Conservation (phyloP, 1,284 basidiomycete species). For the Papiliotrema nemorosa region DNA sequence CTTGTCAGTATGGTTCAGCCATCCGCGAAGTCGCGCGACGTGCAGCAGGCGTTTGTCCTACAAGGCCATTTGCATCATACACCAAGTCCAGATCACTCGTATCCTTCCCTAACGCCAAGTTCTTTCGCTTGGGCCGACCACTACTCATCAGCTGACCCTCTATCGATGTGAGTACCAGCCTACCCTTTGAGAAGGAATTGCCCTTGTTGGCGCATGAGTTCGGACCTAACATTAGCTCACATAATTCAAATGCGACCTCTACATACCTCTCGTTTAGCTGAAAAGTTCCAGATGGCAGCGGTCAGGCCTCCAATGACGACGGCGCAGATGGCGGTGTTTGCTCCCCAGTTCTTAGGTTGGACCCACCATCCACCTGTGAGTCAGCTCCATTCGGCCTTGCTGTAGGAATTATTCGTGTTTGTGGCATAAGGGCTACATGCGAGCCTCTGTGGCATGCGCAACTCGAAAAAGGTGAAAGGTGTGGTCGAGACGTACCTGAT, state of each 20-base stretch:
- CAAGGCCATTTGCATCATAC: no score
- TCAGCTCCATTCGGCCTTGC: no score
- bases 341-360: conserved; percentile 55
- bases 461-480: neutral
- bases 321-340: conserved; percentile 53
- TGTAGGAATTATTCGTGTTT: neutral
- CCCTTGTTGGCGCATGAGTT: conserved; percentile 50
- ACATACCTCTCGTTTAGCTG: conserved; percentile 53
- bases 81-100: no score
- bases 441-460: no score
- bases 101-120: conserved; percentile 31
- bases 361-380: conserved; percentile 58
- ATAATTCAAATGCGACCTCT: neutral
- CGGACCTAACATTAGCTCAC: conserved; percentile 31
- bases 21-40: no score
- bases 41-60: no score
- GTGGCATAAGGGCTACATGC: neutral
- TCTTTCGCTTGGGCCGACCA: conserved; percentile 43
- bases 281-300: conserved; percentile 53
- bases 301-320: conserved; percentile 51
- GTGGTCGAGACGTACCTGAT: conserved; percentile 30
- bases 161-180: neutral
- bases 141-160: conserved; percentile 6
- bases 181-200: conserved; percentile 50
- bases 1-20: no score